Base-by-base conservation (phyloP, 345 rosid genomes). In the Punica granatum region DNA sequence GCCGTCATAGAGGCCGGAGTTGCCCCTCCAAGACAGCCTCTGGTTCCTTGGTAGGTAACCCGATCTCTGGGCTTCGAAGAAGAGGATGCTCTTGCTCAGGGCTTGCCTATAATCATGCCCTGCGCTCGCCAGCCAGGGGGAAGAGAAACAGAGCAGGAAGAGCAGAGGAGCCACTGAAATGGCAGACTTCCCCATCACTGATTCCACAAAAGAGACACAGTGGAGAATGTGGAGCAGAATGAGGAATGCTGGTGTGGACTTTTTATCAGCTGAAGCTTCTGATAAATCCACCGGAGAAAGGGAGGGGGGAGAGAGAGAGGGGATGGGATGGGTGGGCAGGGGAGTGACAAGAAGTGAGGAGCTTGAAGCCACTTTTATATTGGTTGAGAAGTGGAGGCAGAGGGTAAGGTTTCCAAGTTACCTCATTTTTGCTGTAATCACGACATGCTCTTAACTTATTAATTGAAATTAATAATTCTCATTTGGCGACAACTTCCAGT, bases 41-140 rank as follows among this genome's bases (percentile, higher is more conserved):
- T 76, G 80, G 68, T 51, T 69, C 31, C 15, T 25, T 7, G 79
- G 79, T 23, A 76, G 66, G 39, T 65, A 39, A 9, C 79, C 79
- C 14, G 79, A 76, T 66, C 79, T 72, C 69, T 76, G 79, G n/a
- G 79, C 79, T 41, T 76, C 76, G 32, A 63, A 76, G 67, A 65
- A 76, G 70, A 72, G 54, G n/a, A 76, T 56, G 63, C 73, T 68
- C 62, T 76, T 76, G 73, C 71, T 62, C 30, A 76, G 70, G 34
- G 80, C 80, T 30, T 69, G 65, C 30, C 76, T 49, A 41, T 72
- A 72, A 64, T 72, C 76, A 75, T 95, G 99, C 4, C 92, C 96
- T 46, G 89, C 87, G 0, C 75, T 67, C 59, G 81, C 89, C 18
- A 28, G 6, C 72, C 70, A 0, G 86, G 92, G 43, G 86, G 70